Evolutionary conservation across 441 rosid species (phyloP).

Genomic region (Adansonia rubrostipa): DNA sequence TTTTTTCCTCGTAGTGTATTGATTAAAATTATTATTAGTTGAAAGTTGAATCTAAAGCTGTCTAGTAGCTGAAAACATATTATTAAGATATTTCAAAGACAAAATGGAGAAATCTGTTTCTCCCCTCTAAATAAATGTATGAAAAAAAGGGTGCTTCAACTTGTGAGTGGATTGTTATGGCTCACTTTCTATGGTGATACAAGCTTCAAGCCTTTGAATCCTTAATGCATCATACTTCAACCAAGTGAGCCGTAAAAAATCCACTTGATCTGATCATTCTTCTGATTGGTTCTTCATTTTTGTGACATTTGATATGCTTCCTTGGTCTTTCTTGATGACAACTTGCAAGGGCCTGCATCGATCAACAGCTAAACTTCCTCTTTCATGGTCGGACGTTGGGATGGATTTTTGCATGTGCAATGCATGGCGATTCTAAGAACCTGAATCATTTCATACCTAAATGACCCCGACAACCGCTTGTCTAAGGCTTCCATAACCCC

Average conservation of each 20-base stretch:
- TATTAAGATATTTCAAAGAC: not conserved
- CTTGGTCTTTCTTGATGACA: slow-evolving; percentile 50
- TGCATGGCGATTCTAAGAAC: slow-evolving; percentile 77
- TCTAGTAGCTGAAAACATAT: slow-evolving; percentile 7
- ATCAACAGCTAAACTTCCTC: slow-evolving; percentile 80
- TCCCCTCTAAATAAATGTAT: slow-evolving; percentile 29
- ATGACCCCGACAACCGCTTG: slow-evolving; percentile 63
- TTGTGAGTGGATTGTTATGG: slow-evolving; percentile 54
- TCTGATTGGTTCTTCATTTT: slow-evolving; percentile 54
- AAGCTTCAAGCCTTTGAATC: slow-evolving; percentile 34
- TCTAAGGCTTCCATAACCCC: slow-evolving; percentile 75
- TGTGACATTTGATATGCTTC: slow-evolving; percentile 43
- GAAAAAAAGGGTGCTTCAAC: slow-evolving; percentile 28
- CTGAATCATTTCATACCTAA: slow-evolving; percentile 68
- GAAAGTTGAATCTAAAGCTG: slow-evolving; percentile 9
- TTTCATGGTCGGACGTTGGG: slow-evolving; percentile 80
- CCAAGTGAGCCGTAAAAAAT: not conserved
- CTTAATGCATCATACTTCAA: slow-evolving; percentile 20
- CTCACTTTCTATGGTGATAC: slow-evolving; percentile 47
- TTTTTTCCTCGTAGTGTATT: not conserved
- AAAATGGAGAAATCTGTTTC: slow-evolving; percentile 42
- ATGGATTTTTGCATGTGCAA: slow-evolving; percentile 67
- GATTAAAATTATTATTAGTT: not conserved
- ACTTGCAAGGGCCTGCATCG: slow-evolving; percentile 69
- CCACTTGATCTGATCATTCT: slow-evolving; percentile 29